Base-by-base conservation (phyloP, 768 basidiomycete species). In the Hericium coralloides region DNA sequence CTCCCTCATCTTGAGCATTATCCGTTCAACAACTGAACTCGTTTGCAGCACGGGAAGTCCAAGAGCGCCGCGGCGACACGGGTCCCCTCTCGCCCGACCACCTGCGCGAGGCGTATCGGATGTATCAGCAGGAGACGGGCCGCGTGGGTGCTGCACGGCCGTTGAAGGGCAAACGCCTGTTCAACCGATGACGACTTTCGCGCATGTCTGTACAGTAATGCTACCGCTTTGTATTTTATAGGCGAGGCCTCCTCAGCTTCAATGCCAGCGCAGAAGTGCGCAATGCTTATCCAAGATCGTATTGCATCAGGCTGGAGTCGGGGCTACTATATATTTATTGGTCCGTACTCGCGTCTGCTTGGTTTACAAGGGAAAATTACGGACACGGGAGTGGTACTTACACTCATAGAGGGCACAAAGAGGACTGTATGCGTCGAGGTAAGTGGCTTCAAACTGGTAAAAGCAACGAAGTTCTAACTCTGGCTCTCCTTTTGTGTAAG, bases 1-100 rank as follows among this genome's bases (percentile, higher is more conserved):
- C 9, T 37, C 48, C 39, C 20, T 0, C 37, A 25, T 26, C 22
- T 38, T 22, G 22, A n/a, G 37, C 23, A 39, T 23, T 7, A 9
- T 25, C 49, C 6, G 23, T 23, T 18, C 20, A 50, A 4, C 18
- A 45, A 26, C 9, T 36, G 22, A 20, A 25, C 60, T 26, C 37
- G 41, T 10, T 20, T 26, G 8, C 65, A 93, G 92, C 91, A 20
- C 87, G 91, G 9, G 75, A 79, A 5, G 86, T 89, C 0, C 92
- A 95, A 69, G 72, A 73, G 20, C 79, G 85, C 31, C 76, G 87
- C 18, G 80, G 83, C 2, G 90, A 92, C 36, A 76, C 74, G 6
- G 93, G 93, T 0, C 87, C 93, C 0, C 72, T 95, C 22, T 84
- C 89, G 1, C 93, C 93, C 0, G 91, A 93, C 62, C 90, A 95